A percentile compares a stretch with the other conserved stretches of the same genome.
Conservation (phyloP, 139 green algal genomes). For the Eudorina sp. region DNA sequence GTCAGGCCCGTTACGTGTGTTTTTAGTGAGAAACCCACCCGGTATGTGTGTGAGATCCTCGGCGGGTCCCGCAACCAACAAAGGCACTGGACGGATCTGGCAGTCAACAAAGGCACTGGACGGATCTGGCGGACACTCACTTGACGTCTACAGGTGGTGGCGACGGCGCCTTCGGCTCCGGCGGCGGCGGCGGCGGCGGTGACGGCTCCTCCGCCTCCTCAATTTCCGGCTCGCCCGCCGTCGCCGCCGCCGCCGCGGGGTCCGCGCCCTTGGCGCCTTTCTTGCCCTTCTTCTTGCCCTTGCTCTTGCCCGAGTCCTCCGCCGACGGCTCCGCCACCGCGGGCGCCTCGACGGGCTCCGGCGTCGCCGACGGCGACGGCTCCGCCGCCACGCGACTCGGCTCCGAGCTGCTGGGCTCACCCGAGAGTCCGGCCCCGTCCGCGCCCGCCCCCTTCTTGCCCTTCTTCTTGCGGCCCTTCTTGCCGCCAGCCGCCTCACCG, state of each 20-base stretch:
- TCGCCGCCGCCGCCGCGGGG: background rate
- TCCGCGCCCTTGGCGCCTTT: background rate
- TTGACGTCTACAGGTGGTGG: background rate
- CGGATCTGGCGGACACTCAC: background rate
- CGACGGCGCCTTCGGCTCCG: background rate
- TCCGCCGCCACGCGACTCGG: background rate
- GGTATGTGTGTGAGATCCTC: no score
- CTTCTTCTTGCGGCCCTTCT: background rate
- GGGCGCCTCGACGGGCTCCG: background rate
- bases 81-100: no score
- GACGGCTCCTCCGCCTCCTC: background rate
- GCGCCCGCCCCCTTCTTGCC: background rate
- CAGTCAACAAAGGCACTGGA: no score
- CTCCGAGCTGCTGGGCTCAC: slow-evolving; percentile 1
- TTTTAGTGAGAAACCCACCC: no score
- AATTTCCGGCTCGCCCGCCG: background rate
- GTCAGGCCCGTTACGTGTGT: no score
- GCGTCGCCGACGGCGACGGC: background rate
- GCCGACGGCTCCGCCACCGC: background rate
- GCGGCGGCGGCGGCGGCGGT: background rate
- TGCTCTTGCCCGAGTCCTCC: background rate
- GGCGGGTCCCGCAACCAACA: no score
- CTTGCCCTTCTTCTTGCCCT: slow-evolving; percentile 20
- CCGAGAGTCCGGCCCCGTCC: background rate
- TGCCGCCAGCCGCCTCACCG: background rate